phyloP scores from a whole-genome alignment of 805 yeast species.

The Clavispora vitiphila region DNA sequence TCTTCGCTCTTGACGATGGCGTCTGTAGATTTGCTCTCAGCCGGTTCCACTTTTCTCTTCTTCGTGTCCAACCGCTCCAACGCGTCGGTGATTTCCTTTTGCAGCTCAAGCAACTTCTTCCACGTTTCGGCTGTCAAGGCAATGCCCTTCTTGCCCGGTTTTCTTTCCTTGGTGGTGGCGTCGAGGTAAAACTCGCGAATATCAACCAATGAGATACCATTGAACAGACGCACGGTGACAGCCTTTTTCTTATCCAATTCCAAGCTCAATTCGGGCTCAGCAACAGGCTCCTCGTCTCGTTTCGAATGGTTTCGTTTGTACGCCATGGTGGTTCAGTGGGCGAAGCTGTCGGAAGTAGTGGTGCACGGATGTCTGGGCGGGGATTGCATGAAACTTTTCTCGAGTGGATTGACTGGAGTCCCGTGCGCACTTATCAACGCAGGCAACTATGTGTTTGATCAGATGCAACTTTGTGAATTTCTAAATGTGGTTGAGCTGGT shows the following conservation, averaged over 20 bases:
- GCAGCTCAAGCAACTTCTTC: slow-evolving; percentile 41
- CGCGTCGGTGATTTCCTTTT: slow-evolving; percentile 48
- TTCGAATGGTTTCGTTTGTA: neutral
- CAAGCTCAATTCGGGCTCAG: slow-evolving; percentile 4
- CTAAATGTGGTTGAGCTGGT: too few species aligned
- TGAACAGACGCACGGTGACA: slow-evolving; percentile 69
- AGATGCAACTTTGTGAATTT: too few species aligned
- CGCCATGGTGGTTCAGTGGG: neutral
- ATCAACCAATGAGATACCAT: slow-evolving; percentile 64
- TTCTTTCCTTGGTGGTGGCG: slow-evolving; percentile 52
- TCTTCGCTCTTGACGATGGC: slow-evolving; percentile 18
- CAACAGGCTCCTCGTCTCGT: neutral
- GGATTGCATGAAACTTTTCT: too few species aligned
- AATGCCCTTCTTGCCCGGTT: slow-evolving; percentile 80
- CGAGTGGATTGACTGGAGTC: too few species aligned
- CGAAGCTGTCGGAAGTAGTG: neutral
- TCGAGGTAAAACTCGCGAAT: slow-evolving; percentile 73
- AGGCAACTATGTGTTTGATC: too few species aligned
- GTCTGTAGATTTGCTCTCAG: slow-evolving; percentile 13
- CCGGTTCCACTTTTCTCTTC: neutral
- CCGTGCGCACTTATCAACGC: too few species aligned
- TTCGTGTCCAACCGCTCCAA: slow-evolving; percentile 30
- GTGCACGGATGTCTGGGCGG: neutral
- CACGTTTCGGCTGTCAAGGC: slow-evolving; percentile 56
- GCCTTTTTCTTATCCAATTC: slow-evolving; percentile 46